These are phyloP conservation scores for Russula emetica DNA, from an alignment of 768 basidiomycete genomes.

Conservation along the genomic window DNA sequence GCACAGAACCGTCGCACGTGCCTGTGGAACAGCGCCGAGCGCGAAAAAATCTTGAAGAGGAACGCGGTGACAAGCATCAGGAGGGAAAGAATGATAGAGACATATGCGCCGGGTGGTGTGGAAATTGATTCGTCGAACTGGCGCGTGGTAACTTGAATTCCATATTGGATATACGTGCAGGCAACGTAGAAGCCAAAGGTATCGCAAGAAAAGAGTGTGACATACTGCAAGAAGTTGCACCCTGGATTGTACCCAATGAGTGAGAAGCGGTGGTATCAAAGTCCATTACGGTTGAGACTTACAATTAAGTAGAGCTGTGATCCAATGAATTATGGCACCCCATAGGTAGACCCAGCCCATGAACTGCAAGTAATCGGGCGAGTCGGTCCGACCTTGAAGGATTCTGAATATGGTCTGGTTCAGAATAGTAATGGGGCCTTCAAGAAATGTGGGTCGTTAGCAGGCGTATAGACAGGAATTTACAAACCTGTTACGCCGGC, in stretches of 20 bases:
- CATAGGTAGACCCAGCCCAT: constrained; percentile 92
- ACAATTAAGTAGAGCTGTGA: constrained; percentile 78
- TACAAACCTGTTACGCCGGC: constrained; percentile 79
- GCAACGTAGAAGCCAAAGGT: constrained; percentile 92
- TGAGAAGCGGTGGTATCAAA: constrained; percentile 27
- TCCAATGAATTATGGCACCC: constrained; percentile 83
- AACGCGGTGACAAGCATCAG: constrained; percentile 74
- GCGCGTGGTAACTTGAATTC: constrained; percentile 75
- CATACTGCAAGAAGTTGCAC: constrained; percentile 81
- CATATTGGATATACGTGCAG: constrained; percentile 87
- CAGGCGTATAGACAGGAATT: neutral
- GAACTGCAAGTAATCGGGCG: constrained; percentile 78
- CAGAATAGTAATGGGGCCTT: constrained; percentile 87
- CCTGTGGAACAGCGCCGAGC: constrained; percentile 63
- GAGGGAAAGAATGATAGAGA: constrained; percentile 68
- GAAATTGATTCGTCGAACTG: constrained; percentile 47
- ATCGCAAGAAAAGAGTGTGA: constrained; percentile 86
- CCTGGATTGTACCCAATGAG: constrained; percentile 38
- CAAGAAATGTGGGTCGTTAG: neutral
- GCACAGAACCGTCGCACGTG: constrained; percentile 70
- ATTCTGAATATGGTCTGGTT: constrained; percentile 88
- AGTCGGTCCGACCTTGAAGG: constrained; percentile 48
- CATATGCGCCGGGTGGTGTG: constrained; percentile 48
- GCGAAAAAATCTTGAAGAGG: constrained; percentile 63
- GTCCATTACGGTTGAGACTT: neutral